These are phyloP conservation scores for Phytophthora litchii DNA, from an alignment of 352 stramenopile species.

Conservation along the genomic window DNA sequence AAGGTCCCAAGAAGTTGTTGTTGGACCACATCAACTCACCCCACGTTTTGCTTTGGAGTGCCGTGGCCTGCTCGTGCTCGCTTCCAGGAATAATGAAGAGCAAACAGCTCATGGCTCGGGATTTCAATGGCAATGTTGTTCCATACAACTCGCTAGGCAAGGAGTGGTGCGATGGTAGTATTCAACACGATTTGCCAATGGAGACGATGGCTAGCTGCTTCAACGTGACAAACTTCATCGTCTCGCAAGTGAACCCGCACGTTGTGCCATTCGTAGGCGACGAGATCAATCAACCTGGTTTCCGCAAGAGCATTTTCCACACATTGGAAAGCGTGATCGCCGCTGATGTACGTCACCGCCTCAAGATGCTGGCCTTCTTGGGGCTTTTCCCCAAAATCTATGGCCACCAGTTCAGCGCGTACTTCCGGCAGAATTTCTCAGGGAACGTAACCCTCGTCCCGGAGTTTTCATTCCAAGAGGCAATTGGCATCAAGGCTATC, in stretches of 20 bases:
- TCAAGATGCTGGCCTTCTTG: slow-evolving; percentile 84
- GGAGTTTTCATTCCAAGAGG: slow-evolving; percentile 87
- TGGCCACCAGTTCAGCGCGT: slow-evolving; percentile 77
- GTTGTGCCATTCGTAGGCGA: slow-evolving; percentile 93
- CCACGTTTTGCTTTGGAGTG: slow-evolving; percentile 91
- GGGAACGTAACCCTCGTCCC: slow-evolving; percentile 96
- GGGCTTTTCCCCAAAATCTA: slow-evolving; percentile 88
- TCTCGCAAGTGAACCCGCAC: slow-evolving; percentile 91
- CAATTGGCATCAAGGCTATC: slow-evolving; percentile 85
- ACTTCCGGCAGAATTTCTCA: slow-evolving; percentile 95
- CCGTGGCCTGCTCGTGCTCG: slow-evolving; percentile 91
- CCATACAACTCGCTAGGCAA: slow-evolving; percentile 93
- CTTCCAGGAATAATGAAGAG: slow-evolving; percentile 93
- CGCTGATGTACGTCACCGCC: slow-evolving; percentile 61
- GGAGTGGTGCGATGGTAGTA: slow-evolving; percentile 94
- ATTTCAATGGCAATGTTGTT: slow-evolving; percentile 85
- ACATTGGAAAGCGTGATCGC: slow-evolving; percentile 88
- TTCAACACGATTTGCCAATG: slow-evolving; percentile 93
- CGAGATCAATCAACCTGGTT: slow-evolving; percentile 77
- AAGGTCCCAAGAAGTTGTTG: slow-evolving; percentile 80
- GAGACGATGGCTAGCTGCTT: slow-evolving; percentile 94
- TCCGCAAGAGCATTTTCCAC: slow-evolving; percentile 75
- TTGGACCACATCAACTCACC: slow-evolving; percentile 95
- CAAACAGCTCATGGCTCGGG: slow-evolving; percentile 84
- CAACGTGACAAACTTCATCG: slow-evolving; percentile 94